Percentiles rank a stretch among this genome's conserved stretches.
Evolutionary conservation across 768 basidiomycete species (phyloP).

Genomic region (Kwoniella dendrophila): DNA sequence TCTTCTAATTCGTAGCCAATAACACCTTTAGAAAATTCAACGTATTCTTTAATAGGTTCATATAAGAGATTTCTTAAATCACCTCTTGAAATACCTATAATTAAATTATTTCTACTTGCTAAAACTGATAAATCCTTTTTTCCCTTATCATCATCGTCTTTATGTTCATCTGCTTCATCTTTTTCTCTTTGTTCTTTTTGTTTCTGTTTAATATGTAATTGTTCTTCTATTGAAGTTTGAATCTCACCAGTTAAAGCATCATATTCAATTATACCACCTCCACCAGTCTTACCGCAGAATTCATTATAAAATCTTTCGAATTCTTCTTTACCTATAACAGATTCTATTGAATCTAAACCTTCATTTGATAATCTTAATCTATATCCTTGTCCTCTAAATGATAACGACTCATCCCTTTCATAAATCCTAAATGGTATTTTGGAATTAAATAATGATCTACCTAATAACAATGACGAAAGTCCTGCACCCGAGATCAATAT

Average conservation of each 20-base stretch:
- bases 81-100: slow-evolving; percentile 28
- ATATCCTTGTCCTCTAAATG: slow-evolving; percentile 33
- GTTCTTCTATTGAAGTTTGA: neutral
- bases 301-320: slow-evolving; percentile 25
- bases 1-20: slow-evolving; percentile 24
- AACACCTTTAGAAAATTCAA: slow-evolving; percentile 19
- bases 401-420: slow-evolving; percentile 27
- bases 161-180: too few relatives aligned
- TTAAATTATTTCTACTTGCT: slow-evolving; percentile 12
- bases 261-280: slow-evolving; percentile 16
- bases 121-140: too few relatives aligned
- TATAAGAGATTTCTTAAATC: slow-evolving; percentile 25
- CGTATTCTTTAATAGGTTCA: slow-evolving; percentile 18
- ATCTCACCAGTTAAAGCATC: slow-evolving; percentile 26
- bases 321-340: slow-evolving; percentile 23
- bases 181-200: neutral
- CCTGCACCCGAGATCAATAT: slow-evolving; percentile 37
- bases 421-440: slow-evolving; percentile 34
- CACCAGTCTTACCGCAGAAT: slow-evolving; percentile 29
- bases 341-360: slow-evolving; percentile 32
- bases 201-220: neutral
- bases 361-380: slow-evolving; percentile 29
- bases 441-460: slow-evolving; percentile 21
- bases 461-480: slow-evolving; percentile 33
- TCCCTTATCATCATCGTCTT: too few relatives aligned